Evolutionary conservation across 176 grass and related monocot species (phyloP), one percentile per base, ranked within the genome.

Genomic region (Musa beccarii): DNA sequence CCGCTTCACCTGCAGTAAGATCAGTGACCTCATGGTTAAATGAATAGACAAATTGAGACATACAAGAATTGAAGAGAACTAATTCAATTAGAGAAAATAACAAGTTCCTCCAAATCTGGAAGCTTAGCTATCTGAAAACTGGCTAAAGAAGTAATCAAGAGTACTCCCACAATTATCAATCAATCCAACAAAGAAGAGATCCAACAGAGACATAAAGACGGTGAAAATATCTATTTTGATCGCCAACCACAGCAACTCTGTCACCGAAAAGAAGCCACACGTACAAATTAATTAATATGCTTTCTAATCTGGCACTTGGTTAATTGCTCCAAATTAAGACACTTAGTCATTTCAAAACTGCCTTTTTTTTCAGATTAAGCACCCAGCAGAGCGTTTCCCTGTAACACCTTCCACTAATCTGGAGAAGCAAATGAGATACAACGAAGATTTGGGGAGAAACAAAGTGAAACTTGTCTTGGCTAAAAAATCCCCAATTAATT

Each of bases 301-400:
- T 25, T 70, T 10, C 68, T 52, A 51, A 70, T 51, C 11, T 43
- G n/a, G 50, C 68, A 51, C 34, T 51, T 51, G 11, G 7, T 51
- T 51, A 70, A 70, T 51, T 51, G 49, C 68, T 70, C 68, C 34
- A 70, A 70, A 51, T 69, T 69, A 34, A 69, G 67, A 51, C 49
- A 69, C 16, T 51, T 17, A 51, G 15, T 21, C 34, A 10, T 2
- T 70, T 21, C 26, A 68, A 49, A 17, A 11, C 14, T 8, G 5
- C 13, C 17, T 51, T 29, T 66, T 28, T 66, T 28, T 2, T 66
- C 68, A 19, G 43, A 51, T 51, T 14, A 51, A 70, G 15, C 17
- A 21, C 49, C 49, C 5, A 9, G 7, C 2, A 20, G 51, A 22
- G 17, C 2, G 7, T 70, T 51, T n/a, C 43, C 29, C 9, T 69